Conservation (phyloP, 257 asterid species). For the Nyctanthes arbortristis region DNA sequence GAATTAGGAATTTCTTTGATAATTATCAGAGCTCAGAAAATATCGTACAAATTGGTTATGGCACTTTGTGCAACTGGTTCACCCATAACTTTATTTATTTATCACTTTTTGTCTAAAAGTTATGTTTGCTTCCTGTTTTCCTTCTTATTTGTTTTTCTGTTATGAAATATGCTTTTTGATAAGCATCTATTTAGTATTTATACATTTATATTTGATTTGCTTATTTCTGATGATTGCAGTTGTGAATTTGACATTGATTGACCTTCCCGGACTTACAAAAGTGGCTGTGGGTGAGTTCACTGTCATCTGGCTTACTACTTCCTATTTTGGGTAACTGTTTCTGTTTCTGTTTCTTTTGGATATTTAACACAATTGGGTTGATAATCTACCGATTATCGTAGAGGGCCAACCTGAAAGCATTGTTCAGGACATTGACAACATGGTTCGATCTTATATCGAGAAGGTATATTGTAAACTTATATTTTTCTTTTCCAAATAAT, state of each 20-base stretch:
- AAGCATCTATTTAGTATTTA: too few relatives aligned
- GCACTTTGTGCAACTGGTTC: background rate
- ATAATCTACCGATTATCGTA: conserved; percentile 20
- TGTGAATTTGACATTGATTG: conserved; percentile 66
- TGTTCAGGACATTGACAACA: conserved; percentile 65
- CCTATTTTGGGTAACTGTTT: conserved; percentile 14
- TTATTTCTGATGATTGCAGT: conserved; percentile 39
- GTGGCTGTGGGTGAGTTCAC: conserved; percentile 61
- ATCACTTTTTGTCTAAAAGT: background rate
- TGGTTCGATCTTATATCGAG: conserved; percentile 68
- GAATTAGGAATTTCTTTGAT: background rate
- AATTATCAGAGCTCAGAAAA: background rate
- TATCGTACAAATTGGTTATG: background rate
- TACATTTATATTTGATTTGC: too few relatives aligned
- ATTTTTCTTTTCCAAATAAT: conserved; percentile 3
- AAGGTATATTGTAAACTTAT: conserved; percentile 41
- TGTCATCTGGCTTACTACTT: background rate
- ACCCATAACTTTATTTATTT: background rate
- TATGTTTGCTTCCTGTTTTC: background rate
- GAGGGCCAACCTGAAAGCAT: conserved; percentile 66
- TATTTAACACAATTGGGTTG: conserved; percentile 15
- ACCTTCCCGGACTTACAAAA: conserved; percentile 73
- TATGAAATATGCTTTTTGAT: conserved; percentile 5
- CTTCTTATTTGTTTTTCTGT: background rate
- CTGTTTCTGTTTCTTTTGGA: background rate